Base-by-base conservation (phyloP, 768 basidiomycete species). In the Psilocybe cyanescens region DNA sequence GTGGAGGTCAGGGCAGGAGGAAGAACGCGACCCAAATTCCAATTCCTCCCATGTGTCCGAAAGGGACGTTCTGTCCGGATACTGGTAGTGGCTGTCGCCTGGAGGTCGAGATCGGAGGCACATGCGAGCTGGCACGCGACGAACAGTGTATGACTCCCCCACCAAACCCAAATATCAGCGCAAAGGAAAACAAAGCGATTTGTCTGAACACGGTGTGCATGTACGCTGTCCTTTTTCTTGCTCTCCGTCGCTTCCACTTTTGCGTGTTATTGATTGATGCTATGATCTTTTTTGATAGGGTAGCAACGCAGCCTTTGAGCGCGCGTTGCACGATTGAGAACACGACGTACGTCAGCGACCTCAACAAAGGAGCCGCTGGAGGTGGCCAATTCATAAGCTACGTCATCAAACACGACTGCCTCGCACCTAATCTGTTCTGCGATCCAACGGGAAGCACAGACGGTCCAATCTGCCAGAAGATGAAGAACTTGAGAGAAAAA, bases 41-140 rank as follows among this genome's bases (percentile, higher is more conserved):
- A 1, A 69, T 88, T 8, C 89, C 88, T 1, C 81, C 84, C 0
- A 71, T 84, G 35, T 91, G 89, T 65, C 67, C 74, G 1, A 51
- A 60, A 14, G 86, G 81, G 7, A 71, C 75, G n/a, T 90, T 86
- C 73, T 90, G 88, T 65, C 87, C 87, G 0, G 89, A 91, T 65
- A 86, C 89, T 67, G 87, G 85, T 11, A 81, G 82, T 64, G 81
- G 80, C 3, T 91, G 89, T 70, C 67, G 75, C 35, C 64, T 70
- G 4, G 71, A 83, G 48, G 70, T 78, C 0, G 58, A 68, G 1
- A 70, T 81, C 2, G 88, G 87, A 0, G 73, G 69, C 6, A 35
- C 74, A 0, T 90, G 89, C 68, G 84, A 90, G 69, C 70, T 89
- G 67, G 83, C 85, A 60, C 75, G 89, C 44, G 89, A 90, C 68